Base-by-base conservation (phyloP, 1,284 basidiomycete genomes). In the Cryptococcus jaspeensis region DNA sequence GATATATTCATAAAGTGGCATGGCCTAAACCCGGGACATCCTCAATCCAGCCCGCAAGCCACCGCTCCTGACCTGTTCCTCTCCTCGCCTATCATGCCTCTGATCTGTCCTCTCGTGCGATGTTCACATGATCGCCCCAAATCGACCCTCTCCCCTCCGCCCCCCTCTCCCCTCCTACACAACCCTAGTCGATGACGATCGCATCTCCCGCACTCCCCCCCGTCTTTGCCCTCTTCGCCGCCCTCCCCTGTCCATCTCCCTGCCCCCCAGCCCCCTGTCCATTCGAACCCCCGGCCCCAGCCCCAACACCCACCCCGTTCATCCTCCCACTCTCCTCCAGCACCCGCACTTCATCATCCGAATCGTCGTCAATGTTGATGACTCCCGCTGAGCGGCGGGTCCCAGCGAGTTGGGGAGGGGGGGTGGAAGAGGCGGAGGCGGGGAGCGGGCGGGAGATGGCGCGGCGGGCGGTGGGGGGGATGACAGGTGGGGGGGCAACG, bases 351-450 rank as follows among this genome's bases (percentile, higher is more conserved):
- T 63, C 62, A 5, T 48, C 45, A 23, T 61, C 57, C 1, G 53
- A 56, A 38, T 55, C 55, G n/a, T 46, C 49, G 11, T 45, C 56
- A 22, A 53, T 50, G 28, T 56, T 47, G 18, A 52, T 61, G 25
- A 25, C 45, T 40, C 16, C 48, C 15, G 47, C 48, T 37, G 25
- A 40, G 28, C 68, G 61, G 35, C 67, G 54, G 20, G 56, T 59
- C 22, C 64, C 64, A 22, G 62, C 65, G 54, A 66, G 58, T 52
- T 59, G 63, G 6, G 61, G n/a, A 13, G 59, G 48, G n/a, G 53
- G 49, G 16, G 46, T n/a, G 15, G 51, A 5, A 16, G 54, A 44
- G 32, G 48, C 25, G 18, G 58, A 23, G 42, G 60, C 16, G 28
- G 62, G 41, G 41, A 53, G 20, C 22, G 52, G 37, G 13, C 53